Base-by-base conservation (phyloP, 495 filamentous ascomycete species). In the Penicillium subrubescens region DNA sequence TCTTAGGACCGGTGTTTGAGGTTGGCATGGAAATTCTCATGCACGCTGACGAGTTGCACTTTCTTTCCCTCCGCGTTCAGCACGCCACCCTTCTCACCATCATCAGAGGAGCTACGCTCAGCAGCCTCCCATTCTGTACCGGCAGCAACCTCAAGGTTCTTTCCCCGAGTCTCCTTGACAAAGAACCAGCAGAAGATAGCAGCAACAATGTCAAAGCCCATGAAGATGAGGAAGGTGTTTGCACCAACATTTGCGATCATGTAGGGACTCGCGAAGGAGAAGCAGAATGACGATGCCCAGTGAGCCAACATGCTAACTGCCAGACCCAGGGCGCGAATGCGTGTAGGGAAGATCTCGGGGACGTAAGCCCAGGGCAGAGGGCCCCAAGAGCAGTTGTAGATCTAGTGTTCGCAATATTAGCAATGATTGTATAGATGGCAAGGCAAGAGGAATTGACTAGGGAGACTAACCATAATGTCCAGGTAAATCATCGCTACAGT, bases 241-340 rank as follows among this genome's bases (percentile, higher is more conserved):
- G 66, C 71, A 27, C 71, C 68, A 2, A 73, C 63, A 25, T 71
- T 69, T 2, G 61, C 25, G 48, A 73, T 71, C 71, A 73, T 71
- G 39, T 73, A 73, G 14, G 66, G 71, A 60, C 71, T 71, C 29
- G 71, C 62, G 46, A 73, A 73, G 8, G 68, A 69, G 61, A 73
- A 73, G 54, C 71, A 73, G 63, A 73, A 73, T 12, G 68, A 73
- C 14, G 71, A 68, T 44, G 71, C 71, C 68, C 68, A 73, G 27
- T 71, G 68, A 19, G 71, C 71, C 31, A 73, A 61, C 68, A 73
- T 73, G 50, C 68, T 73, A 43, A 73, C 55, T 52, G 66, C 71
- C 48, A 73, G 37, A 2, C 72, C 72, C 1, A 73, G 62, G 12
- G 72, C 71, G 27, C 72, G 66, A 46, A 71, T 71, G 39, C 68